Conservation (phyloP, 2,329 filamentous ascomycete genomes). For the Seiridium unicorne region DNA sequence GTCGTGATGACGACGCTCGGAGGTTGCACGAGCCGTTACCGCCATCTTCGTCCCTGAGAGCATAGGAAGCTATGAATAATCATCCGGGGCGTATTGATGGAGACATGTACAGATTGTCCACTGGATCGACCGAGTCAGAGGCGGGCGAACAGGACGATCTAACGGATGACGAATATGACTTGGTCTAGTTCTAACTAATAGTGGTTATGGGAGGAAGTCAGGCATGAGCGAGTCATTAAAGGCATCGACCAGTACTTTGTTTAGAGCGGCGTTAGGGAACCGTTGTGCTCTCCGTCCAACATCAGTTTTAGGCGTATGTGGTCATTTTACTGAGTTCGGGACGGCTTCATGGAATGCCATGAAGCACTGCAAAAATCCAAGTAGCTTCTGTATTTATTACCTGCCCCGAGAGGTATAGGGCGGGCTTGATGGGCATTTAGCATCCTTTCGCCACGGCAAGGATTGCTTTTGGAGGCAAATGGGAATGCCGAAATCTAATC, state of each 20-base stretch:
- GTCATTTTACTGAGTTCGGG: neutral
- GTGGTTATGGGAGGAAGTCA: neutral
- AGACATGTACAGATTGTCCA: neutral
- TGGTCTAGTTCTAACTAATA: neutral
- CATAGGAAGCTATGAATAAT: conserved; percentile 12
- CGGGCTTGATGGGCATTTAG: no score
- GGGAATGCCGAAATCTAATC: no score
- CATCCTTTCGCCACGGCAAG: no score
- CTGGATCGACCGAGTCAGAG: no score
- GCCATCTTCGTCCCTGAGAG: conserved; percentile 27
- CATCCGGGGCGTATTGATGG: neutral
- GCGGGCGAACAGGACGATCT: no score
- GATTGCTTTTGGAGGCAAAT: no score
- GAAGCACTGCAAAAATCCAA: no score
- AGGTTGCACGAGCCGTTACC: conserved; percentile 40
- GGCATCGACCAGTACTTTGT: neutral
- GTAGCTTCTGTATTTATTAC: no score
- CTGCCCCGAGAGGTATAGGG: no score
- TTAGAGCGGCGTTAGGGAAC: neutral
- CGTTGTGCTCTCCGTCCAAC: neutral
- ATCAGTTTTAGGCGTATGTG: neutral
- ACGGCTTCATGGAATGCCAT: no score
- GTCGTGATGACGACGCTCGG: conserved; percentile 53
- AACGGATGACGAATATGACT: no score
- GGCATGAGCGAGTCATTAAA: neutral